Conservation (phyloP, 2,329 filamentous ascomycete genomes). For the Pochonia chlamydosporia region DNA sequence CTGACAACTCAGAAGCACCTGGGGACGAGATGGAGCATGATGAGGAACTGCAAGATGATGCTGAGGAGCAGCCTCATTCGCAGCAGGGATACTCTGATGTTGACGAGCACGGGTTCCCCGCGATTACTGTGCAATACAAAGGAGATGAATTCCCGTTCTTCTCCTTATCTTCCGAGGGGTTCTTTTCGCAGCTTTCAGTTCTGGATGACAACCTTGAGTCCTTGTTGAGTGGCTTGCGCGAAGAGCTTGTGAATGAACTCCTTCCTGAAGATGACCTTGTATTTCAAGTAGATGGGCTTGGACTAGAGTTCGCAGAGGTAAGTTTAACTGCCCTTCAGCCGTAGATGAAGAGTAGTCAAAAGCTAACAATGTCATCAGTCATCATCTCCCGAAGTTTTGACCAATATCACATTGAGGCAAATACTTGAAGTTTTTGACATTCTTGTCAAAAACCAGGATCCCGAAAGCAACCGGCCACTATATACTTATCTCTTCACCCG, state of each 20-base stretch:
- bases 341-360: background rate
- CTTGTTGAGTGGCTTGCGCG: slow-evolving; percentile 38
- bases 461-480: slow-evolving; percentile 30
- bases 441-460: slow-evolving; percentile 37
- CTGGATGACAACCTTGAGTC: slow-evolving; percentile 38
- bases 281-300: slow-evolving; percentile 46
- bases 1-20: background rate
- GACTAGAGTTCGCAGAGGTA: slow-evolving; percentile 48
- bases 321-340: slow-evolving; percentile 10
- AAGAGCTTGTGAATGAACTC: slow-evolving; percentile 40
- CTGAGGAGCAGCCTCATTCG: background rate
- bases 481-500: slow-evolving; percentile 37
- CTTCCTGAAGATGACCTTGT: slow-evolving; percentile 40
- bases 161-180: slow-evolving; percentile 30
- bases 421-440: slow-evolving; percentile 37
- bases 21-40: slow-evolving; percentile 1
- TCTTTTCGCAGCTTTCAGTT: slow-evolving; percentile 37
- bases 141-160: slow-evolving; percentile 38
- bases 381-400: slow-evolving; percentile 25
- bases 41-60: background rate
- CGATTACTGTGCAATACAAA: slow-evolving; percentile 37
- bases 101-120: slow-evolving; percentile 20
- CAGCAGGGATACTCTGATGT: slow-evolving; percentile 6
- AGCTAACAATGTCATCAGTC: slow-evolving; percentile 21
- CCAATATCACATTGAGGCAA: slow-evolving; percentile 32